These are phyloP conservation scores for Nigrospora sphaerica DNA, from an alignment of 2,329 filamentous ascomycete species.

Conservation along the genomic window DNA sequence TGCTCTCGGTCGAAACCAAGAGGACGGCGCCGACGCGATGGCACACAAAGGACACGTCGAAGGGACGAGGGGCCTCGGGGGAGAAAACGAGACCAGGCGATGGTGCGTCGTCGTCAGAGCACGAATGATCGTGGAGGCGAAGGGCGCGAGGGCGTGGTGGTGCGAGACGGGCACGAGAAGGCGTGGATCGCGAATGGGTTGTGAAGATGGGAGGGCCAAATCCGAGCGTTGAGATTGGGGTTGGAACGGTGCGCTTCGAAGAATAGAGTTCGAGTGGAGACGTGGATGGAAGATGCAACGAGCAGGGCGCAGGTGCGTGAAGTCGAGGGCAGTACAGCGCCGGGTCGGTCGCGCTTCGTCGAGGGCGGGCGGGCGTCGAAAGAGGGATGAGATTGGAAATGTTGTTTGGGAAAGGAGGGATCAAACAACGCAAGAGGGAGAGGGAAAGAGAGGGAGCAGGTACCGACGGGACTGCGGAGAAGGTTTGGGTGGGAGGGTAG, in stretches of 20 bases:
- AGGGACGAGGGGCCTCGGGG: constrained; percentile 17
- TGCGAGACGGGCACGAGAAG: constrained; percentile 1
- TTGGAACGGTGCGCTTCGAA: constrained; percentile 1
- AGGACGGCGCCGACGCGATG: constrained; percentile 6
- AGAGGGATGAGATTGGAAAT: neutral
- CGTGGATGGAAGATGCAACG: constrained; percentile 6
- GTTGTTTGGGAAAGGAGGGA: neutral
- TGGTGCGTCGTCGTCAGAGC: constrained; percentile 6
- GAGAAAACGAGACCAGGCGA: constrained; percentile 9
- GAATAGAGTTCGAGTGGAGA: constrained; percentile 15
- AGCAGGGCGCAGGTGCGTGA: neutral
- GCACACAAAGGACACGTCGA: constrained; percentile 18
- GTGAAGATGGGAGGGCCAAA: constrained; percentile 12
- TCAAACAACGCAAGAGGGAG: neutral
- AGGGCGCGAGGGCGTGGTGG: neutral
- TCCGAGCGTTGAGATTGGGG: constrained; percentile 9
- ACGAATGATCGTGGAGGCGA: constrained; percentile 5
- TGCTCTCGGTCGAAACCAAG: constrained; percentile 1
- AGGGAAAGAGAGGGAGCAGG: neutral
- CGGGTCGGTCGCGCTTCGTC: too few species aligned
- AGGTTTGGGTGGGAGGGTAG: constrained; percentile 2
- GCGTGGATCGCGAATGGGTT: constrained; percentile 13
- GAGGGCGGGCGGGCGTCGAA: neutral
- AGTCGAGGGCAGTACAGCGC: neutral
- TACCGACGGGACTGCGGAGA: constrained; percentile 1